Base-by-base conservation (phyloP, 2,329 filamentous ascomycete genomes). In the Sporothrix brunneoviolacea region DNA sequence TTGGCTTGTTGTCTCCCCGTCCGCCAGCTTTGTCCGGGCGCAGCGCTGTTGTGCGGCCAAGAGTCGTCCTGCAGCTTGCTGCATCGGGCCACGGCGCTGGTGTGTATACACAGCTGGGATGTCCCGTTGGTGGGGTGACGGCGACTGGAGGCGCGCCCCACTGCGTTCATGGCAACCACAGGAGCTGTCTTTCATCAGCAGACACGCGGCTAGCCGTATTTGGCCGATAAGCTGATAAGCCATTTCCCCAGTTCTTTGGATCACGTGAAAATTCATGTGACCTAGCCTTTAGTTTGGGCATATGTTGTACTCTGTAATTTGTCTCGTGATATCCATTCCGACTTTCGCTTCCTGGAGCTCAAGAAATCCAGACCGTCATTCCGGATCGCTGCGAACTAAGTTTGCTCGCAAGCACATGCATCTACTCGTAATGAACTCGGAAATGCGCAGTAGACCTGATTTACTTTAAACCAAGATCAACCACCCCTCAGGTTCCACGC, bases 121-220 rank as follows among this genome's bases (percentile, higher is more conserved):
- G 15, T 18, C 12, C 28, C 40, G 50, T 52, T 52, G 50, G 50
- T 39, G 50, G 50, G 50, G 50, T 24, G 50, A 52, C 50, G 39
- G n/a, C n/a, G n/a, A n/a, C n/a, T n/a, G n/a, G n/a, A 48, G 32
- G 43, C 41, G 38, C 16, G 37, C 49, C 49, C 44, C 39, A 38
- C 43, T 36, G 43, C 43, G 43, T 7, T 33, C 43, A 38, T 46
- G 22, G 43, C n/a, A n/a, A n/a, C n/a, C n/a, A n/a, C n/a, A n/a
- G 43, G 33, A 46, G 37, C 43, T 10, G 9, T 16, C 6, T 24
- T n/a, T 32, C 40, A 8, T 18, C 13, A 33, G 28, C 40, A 28
- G 10, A 33, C 28, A 8, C n/a, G n/a, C n/a, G n/a, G n/a, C n/a
- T n/a, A n/a, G n/a, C n/a, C n/a, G n/a, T n/a, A n/a, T n/a, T n/a